Percentiles rank a stretch among this genome's conserved stretches.
Evolutionary conservation across 1,284 basidiomycete genomes (phyloP).

Genomic region (Austroboletus niveus): DNA sequence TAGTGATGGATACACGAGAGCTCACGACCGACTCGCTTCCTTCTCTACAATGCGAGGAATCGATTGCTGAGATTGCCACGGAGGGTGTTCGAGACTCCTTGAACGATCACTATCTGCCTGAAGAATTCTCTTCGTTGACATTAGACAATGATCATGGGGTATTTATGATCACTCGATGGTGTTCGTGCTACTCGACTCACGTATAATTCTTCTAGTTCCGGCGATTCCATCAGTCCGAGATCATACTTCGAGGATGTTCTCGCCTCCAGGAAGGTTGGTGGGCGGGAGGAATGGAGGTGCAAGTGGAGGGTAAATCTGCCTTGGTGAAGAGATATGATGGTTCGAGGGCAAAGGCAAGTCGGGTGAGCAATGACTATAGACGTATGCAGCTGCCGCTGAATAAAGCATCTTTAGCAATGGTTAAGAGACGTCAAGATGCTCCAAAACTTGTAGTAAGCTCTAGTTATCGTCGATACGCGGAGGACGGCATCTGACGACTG

Average conservation of each 20-base stretch:
- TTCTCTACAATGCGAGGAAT: conserved; percentile 10
- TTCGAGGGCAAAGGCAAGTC: conserved; percentile 30
- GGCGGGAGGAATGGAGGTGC: conserved; percentile 40
- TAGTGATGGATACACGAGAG: conserved; percentile 3
- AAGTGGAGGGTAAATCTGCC: conserved; percentile 38
- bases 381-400: background rate
- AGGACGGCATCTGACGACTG: background rate
- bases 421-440: conserved; percentile 50
- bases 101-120: conserved; percentile 25
- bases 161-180: conserved; percentile 1
- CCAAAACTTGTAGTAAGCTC: conserved; percentile 45
- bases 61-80: conserved; percentile 22
- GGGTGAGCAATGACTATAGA: conserved; percentile 26
- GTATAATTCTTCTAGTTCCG: conserved; percentile 37
- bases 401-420: conserved; percentile 39
- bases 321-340: conserved; percentile 48
- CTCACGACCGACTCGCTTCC: background rate
- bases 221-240: conserved; percentile 50
- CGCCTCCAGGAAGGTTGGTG: conserved; percentile 45
- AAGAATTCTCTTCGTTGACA: conserved; percentile 23
- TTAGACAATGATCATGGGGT: conserved; percentile 39
- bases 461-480: background rate
- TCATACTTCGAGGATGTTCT: conserved; percentile 38
- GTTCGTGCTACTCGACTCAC: background rate
- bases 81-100: conserved; percentile 16